phyloP scores from a whole-genome alignment of 192 early-diverging fungal species.

The Coemansia sp. region DNA sequence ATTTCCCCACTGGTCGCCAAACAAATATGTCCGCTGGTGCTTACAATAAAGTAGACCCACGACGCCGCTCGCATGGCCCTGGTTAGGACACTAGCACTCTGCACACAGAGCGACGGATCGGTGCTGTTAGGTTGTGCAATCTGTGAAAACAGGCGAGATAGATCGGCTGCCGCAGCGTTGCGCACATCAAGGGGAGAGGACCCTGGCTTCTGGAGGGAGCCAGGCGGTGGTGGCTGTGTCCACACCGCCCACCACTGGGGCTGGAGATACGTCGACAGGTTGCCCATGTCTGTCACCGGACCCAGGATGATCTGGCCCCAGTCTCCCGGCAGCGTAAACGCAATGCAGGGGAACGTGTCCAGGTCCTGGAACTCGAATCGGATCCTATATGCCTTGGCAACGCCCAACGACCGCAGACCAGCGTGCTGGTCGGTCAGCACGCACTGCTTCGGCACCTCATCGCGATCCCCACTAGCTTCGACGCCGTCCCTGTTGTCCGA shows the following conservation, averaged over 20 bases:
- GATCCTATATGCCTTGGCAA: constrained; percentile 22
- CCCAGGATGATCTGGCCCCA: constrained; percentile 32
- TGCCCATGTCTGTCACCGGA: constrained; percentile 19
- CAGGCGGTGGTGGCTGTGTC: neutral
- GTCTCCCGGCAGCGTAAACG: constrained; percentile 17
- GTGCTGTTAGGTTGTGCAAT: neutral
- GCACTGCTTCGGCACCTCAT: neutral
- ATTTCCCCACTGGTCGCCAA: constrained; percentile 13
- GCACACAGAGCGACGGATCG: constrained; percentile 4
- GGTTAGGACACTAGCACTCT: constrained; percentile 7
- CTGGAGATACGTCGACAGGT: constrained; percentile 41
- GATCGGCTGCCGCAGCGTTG: constrained; percentile 6
- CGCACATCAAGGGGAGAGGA: constrained; percentile 1
- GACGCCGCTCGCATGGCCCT: constrained; percentile 9
- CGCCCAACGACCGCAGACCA: constrained; percentile 17
- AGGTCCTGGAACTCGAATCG: constrained; percentile 43
- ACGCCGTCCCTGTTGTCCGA: neutral
- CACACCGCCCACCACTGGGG: constrained; percentile 46
- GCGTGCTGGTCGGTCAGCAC: neutral
- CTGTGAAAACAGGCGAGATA: constrained; percentile 19
- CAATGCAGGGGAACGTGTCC: constrained; percentile 36
- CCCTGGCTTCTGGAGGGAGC: neutral
- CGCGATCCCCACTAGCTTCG: neutral
- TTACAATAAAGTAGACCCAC: constrained; percentile 30
- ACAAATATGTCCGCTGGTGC: constrained; percentile 21